Conservation (phyloP, 169 alveolate genomes). For the Cryptosporidium parvum region DNA sequence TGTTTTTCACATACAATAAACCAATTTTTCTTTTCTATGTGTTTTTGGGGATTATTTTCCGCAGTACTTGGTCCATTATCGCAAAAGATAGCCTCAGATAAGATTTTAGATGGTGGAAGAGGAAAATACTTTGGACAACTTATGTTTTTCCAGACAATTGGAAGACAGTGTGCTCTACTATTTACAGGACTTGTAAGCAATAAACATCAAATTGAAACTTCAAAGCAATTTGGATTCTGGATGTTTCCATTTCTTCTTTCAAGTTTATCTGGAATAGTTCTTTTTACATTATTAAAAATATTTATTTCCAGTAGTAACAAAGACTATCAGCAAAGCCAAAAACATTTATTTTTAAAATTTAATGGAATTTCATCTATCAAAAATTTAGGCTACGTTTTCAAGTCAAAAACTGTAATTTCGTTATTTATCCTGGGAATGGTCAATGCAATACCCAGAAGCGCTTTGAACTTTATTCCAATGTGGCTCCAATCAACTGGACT, state of each 20-base stretch:
- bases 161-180: conserved; percentile 35
- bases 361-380: conserved; percentile 13
- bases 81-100: conserved; percentile 50
- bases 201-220: not conserved
- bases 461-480: conserved; percentile 60
- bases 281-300: conserved; percentile 8
- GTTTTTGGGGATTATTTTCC: conserved; percentile 72
- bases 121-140: conserved; percentile 61
- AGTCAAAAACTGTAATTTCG: conserved; percentile 28
- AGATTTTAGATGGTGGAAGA: conserved; percentile 12
- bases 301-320: not conserved
- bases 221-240: conserved; percentile 37
- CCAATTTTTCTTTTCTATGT: conserved; percentile 51
- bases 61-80: conserved; percentile 60
- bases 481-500: conserved; percentile 69
- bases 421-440: conserved; percentile 58
- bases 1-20: conserved; percentile 30
- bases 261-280: conserved; percentile 26
- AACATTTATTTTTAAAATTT: not conserved
- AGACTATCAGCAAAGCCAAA: not conserved
- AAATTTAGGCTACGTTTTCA: conserved; percentile 27
- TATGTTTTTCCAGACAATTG: conserved; percentile 69
- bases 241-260: conserved; percentile 44
- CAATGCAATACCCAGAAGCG: conserved; percentile 69
- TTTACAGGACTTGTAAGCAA: conserved; percentile 7